Conservation (phyloP, 1,284 basidiomycete species). For the Agroathelia rolfsii region DNA sequence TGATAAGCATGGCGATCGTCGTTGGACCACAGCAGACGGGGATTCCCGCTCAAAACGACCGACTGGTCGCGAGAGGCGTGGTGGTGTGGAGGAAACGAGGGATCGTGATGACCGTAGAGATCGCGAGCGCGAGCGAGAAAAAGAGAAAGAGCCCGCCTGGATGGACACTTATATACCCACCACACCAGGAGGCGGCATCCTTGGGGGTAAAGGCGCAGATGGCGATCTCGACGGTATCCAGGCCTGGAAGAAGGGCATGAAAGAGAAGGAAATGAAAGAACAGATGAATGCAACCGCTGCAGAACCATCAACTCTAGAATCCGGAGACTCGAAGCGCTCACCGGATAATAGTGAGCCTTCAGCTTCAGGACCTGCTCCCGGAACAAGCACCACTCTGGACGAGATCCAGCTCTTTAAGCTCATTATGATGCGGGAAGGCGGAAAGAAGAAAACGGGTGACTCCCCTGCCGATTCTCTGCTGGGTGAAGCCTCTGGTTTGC, state of each 20-base stretch:
- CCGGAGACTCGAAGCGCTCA: constrained; percentile 17
- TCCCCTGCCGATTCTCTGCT: constrained; percentile 7
- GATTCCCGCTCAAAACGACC: constrained; percentile 50
- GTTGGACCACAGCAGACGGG: constrained; percentile 58
- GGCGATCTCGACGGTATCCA: constrained; percentile 81
- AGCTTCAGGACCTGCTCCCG: too few species aligned
- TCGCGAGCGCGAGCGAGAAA: constrained; percentile 47
- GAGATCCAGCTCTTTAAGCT: constrained; percentile 82
- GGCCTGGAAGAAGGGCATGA: constrained; percentile 83
- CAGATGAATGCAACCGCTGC: constrained; percentile 12
- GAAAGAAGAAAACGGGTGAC: constrained; percentile 46
- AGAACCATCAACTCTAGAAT: constrained; percentile 21
- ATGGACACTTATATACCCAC: constrained; percentile 80
- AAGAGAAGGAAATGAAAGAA: constrained; percentile 63
- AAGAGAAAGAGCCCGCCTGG: constrained; percentile 83
- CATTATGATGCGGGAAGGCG: constrained; percentile 76
- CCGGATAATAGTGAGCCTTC: constrained; percentile 17
- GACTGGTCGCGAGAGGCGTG: constrained; percentile 48
- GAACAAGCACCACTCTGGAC: constrained; percentile 55
- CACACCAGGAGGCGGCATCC: constrained; percentile 44
- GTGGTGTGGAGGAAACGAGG: constrained; percentile 41
- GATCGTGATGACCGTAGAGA: constrained; percentile 40
- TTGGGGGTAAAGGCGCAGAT: constrained; percentile 47
- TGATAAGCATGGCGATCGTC: constrained; percentile 33
- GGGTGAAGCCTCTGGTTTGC: too few species aligned